Percentiles rank a stretch among this genome's conserved stretches.
Evolutionary conservation across 1,139 yeast genomes (phyloP).

Genomic region (Meyerozyma elateridarum): DNA sequence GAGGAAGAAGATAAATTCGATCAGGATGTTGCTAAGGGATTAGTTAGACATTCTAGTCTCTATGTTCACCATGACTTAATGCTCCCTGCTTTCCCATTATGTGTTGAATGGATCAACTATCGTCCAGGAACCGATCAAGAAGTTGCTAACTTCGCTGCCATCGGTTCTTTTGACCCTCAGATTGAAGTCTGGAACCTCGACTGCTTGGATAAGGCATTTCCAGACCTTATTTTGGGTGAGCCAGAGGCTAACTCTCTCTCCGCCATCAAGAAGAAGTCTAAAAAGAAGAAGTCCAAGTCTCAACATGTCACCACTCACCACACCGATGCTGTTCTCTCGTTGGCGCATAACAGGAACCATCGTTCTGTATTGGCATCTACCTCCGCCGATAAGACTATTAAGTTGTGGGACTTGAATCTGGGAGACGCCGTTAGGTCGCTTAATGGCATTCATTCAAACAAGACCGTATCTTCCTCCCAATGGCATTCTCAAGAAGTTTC

Average conservation of each 20-base stretch:
- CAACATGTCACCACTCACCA: conserved; percentile 73
- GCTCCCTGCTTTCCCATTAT: conserved; percentile 95
- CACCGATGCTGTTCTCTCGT: conserved; percentile 87
- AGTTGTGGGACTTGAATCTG: conserved; percentile 85
- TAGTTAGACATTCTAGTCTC: conserved; percentile 66
- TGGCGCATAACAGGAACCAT: conserved; percentile 77
- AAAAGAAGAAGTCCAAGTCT: conserved; percentile 46
- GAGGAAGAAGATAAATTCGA: conserved; percentile 61
- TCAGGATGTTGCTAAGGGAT: conserved; percentile 64
- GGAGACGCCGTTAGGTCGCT: conserved; percentile 74
- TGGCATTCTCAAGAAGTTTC: conserved; percentile 84
- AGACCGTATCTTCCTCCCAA: conserved; percentile 79
- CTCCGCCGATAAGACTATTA: conserved; percentile 91
- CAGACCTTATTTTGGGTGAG: conserved; percentile 88
- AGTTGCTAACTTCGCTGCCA: conserved; percentile 87
- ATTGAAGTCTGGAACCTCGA: conserved; percentile 97
- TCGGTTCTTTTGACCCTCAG: conserved; percentile 96
- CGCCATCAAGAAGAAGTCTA: conserved; percentile 39
- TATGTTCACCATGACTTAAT: conserved; percentile 95
- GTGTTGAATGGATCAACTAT: conserved; percentile 92
- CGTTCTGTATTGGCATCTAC: conserved; percentile 88
- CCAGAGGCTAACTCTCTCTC: conserved; percentile 47
- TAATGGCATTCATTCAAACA: conserved; percentile 52
- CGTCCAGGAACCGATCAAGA: conserved; percentile 45
- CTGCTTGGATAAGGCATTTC: conserved; percentile 88